phyloP scores from a whole-genome alignment of 1,284 basidiomycete genomes.

The Veloporphyrellus conicus region DNA sequence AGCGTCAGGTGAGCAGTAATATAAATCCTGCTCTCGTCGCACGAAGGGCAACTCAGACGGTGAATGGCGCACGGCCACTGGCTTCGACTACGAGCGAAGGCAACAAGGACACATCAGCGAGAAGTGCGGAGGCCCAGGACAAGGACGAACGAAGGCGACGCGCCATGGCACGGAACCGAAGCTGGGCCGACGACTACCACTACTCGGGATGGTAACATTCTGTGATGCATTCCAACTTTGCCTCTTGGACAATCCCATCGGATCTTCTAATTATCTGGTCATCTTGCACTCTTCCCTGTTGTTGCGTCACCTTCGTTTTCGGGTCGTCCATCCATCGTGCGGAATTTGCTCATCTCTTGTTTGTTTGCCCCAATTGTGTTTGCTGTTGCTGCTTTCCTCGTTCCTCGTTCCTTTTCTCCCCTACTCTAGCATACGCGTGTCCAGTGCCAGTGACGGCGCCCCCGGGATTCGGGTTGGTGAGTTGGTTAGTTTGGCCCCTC shows the following conservation, averaged over 20 bases:
- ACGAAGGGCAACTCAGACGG: constrained; percentile 34
- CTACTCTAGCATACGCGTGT: constrained; percentile 19
- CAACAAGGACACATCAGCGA: constrained; percentile 11
- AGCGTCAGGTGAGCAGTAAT: constrained; percentile 64
- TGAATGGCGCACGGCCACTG: constrained; percentile 41
- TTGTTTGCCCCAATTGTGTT: constrained; percentile 13
- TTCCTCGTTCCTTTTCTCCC: background rate
- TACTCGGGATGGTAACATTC: constrained; percentile 53
- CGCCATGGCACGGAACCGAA: constrained; percentile 56
- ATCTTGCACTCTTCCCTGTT: constrained; percentile 19
- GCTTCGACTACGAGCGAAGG: constrained; percentile 33
- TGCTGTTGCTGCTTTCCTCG: constrained; percentile 6
- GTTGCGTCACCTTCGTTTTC: constrained; percentile 15
- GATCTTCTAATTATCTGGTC: constrained; percentile 28
- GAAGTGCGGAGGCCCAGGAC: constrained; percentile 27
- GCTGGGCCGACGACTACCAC: constrained; percentile 69
- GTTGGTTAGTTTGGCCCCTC: constrained; percentile 7
- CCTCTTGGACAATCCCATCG: constrained; percentile 14
- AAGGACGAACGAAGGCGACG: constrained; percentile 39
- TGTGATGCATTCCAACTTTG: background rate
- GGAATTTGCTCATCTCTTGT: constrained; percentile 24
- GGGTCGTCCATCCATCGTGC: constrained; percentile 14
- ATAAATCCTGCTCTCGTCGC: constrained; percentile 40
- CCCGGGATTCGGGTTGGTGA: constrained; percentile 10
- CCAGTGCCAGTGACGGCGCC: constrained; percentile 8